These are phyloP conservation scores for Neophaeococcomyces mojaviensis DNA, from an alignment of 2,329 filamentous ascomycete species.

Conservation along the genomic window DNA sequence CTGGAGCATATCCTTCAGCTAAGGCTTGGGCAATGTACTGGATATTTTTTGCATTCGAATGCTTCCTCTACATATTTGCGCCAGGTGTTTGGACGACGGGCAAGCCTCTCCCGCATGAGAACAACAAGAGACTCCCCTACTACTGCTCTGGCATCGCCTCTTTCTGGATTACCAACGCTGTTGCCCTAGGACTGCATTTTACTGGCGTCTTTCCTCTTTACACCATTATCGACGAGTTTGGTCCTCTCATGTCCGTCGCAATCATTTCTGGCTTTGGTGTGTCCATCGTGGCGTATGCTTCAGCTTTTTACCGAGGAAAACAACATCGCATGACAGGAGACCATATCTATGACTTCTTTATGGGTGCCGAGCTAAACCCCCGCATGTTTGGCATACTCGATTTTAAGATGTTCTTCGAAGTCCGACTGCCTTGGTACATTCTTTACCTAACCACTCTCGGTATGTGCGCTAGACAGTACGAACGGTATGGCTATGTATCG, in stretches of 20 bases:
- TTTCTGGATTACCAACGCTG: constrained; percentile 75
- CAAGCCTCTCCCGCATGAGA: constrained; percentile 74
- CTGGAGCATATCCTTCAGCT: constrained; percentile 71
- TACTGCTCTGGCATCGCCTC: constrained; percentile 87
- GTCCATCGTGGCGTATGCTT: constrained; percentile 76
- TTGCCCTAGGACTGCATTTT: constrained; percentile 67
- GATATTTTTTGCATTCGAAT: constrained; percentile 82
- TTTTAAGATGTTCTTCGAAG: constrained; percentile 95
- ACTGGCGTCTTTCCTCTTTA: constrained; percentile 82
- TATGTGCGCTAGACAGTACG: constrained; percentile 73
- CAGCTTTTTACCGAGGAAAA: constrained; percentile 68
- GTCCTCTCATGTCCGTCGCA: constrained; percentile 82
- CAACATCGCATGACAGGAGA: constrained; percentile 88
- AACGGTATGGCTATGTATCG: constrained; percentile 76
- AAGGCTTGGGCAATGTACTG: constrained; percentile 93
- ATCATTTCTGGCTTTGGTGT: constrained; percentile 85
- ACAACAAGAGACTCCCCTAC: constrained; percentile 81
- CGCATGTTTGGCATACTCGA: constrained; percentile 76
- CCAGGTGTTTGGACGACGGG: constrained; percentile 84
- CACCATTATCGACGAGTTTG: constrained; percentile 90
- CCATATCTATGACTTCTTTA: constrained; percentile 80
- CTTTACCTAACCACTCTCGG: constrained; percentile 71
- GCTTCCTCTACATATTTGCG: constrained; percentile 70
- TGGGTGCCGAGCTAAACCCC: constrained; percentile 81
- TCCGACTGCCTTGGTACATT: constrained; percentile 87